Evolutionary conservation across 257 asterid species (phyloP), one percentile per base, ranked within the genome.

Genomic region (Paraleonurus japonicus): DNA sequence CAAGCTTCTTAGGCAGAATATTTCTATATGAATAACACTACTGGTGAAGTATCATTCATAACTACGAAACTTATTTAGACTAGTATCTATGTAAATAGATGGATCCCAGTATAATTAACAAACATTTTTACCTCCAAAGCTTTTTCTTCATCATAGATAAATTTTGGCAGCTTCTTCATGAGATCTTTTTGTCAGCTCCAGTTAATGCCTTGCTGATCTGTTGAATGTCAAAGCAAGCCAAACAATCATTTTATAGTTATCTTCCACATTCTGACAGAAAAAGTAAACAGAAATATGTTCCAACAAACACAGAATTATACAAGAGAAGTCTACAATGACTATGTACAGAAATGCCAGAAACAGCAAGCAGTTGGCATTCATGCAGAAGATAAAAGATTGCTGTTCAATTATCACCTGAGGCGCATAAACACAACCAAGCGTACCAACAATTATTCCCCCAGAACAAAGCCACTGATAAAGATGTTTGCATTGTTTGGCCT

Each of bases 121-220:
- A 74, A 69, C 24, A 3, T 69, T 64, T 4, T 12, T 75, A 87
- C 96, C 96, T 89, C 97, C 82, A 93, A 70, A 75, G 83, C 93
- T 81, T 90, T 93, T 64, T 89, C 97, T 84, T 93, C 97, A 11
- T 90, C 96, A 20, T 89, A 87, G 73, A 90, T 87, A 73, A 93
- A 93, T 73, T 93, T 93, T 45, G 98, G 98, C 80, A 93, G 85
- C 30, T 93, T 93, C 75, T 86, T 89, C 96, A 90, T 86, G 63
- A 93, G 85, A 72, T 90, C 85, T 90, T 90, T 61, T 79, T 93
- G 78, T 93, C 96, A 70, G 95, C 68, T 70, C 90, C 94, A 78
- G 92, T 79, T 50, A 90, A 72, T 47, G 89, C 90, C 80, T 81
- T 87, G 92, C 91, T 87, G 77, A 93, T 87, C 98, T 93, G 87